Base-by-base conservation (phyloP, 352 stramenopile genomes). In the Pythium volutum region DNA sequence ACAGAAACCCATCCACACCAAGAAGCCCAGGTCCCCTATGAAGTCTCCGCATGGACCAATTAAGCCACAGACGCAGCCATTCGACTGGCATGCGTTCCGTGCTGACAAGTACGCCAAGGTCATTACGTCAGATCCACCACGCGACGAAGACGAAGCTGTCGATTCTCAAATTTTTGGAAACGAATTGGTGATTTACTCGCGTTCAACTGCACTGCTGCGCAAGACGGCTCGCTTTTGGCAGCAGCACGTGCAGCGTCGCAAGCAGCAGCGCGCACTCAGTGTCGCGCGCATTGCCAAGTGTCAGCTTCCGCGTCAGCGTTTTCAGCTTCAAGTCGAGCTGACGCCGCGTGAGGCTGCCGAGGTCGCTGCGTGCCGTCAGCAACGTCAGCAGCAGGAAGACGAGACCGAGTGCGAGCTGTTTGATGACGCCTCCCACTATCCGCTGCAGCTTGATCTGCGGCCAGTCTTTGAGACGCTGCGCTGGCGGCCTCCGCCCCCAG, bases 171-270 rank as follows among this genome's bases (percentile, higher is more conserved):
- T n/a, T n/a, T n/a, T 22, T 16, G 20, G 16, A 1, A 23, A 53
- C 10, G 66, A 84, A 25, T 70, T 90, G 14, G 73, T 76, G 25
- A 81, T 76, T 36, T 90, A 84, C 62, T 80, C 78, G 0, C 66
- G 70, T 39, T 70, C 70, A 0, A 71, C 77, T n/a, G 70, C 64
- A 14, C 43, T 87, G 20, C 71, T 90, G 59, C 75, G 74, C 58
- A 81, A 76, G 43, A 79, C 72, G 4, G 67, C 74, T 15, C 42
- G 54, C 16, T 74, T 77, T 43, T 90, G 81, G 81, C 60, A 67
- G 36, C 48, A 61, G 3, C 67, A 80, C 33, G 66, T 71, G 1
- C 34, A 55, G 2, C 51, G 66, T 11, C 63, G 66, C 20, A 59
- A 58, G 34, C 60, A 59, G 29, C 67, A 62, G 46, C 64, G 73